These are phyloP conservation scores for Steccherinum ochraceum DNA, from an alignment of 768 basidiomycete genomes.

Conservation along the genomic window DNA sequence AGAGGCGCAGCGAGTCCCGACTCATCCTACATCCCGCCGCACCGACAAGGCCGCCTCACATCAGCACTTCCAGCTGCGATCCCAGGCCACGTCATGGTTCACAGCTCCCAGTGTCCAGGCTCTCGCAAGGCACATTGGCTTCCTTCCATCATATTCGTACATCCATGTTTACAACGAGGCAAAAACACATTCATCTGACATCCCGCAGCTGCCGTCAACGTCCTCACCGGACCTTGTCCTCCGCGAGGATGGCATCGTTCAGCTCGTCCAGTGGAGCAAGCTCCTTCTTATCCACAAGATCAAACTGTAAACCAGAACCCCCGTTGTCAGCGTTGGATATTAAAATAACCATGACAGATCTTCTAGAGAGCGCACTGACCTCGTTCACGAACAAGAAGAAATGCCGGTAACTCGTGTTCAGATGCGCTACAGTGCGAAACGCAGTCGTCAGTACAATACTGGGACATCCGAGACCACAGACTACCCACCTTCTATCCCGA, in stretches of 20 bases:
- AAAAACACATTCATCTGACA: neutral
- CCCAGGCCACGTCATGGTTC: too few species aligned
- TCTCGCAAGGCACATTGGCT: too few species aligned
- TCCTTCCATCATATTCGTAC: too few species aligned
- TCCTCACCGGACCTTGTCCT: constrained; percentile 31
- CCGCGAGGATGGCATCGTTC: constrained; percentile 80
- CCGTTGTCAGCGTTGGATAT: constrained; percentile 9
- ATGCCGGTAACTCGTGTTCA: constrained; percentile 97
- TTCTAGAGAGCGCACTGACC: constrained; percentile 37
- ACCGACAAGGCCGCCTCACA: too few species aligned
- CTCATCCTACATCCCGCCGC: too few species aligned
- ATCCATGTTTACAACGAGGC: neutral
- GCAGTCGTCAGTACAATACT: neutral
- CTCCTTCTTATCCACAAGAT: constrained; percentile 95
- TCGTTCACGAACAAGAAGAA: constrained; percentile 97
- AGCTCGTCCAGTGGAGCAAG: constrained; percentile 91
- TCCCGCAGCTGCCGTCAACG: neutral
- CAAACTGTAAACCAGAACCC: constrained; percentile 52
- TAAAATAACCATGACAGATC: neutral
- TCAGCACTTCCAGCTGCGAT: too few species aligned
- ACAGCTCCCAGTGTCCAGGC: too few species aligned
- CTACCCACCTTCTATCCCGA: constrained; percentile 89
- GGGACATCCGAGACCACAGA: neutral
- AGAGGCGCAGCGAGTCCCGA: too few species aligned
- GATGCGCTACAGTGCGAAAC: constrained; percentile 57